Evolutionary conservation across 768 basidiomycete genomes (phyloP), one percentile per base, ranked within the genome.

Genomic region (Termitomyces sp.): DNA sequence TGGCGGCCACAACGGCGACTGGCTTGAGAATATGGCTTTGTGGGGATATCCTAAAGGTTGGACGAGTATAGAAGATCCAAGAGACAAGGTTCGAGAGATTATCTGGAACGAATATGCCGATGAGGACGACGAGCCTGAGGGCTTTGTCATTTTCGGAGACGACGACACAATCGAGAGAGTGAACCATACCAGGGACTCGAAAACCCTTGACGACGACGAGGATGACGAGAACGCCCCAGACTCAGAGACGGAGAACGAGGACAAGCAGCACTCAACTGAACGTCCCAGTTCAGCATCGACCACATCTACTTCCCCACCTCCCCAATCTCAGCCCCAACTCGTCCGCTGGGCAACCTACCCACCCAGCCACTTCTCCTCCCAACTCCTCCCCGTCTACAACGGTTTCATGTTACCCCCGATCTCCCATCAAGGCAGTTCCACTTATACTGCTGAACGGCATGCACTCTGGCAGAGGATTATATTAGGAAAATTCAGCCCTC

Each of bases 31-130:
- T 50, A 91, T 92, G 70, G 76, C 84, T 32, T 66, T 75, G 43
- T 91, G 88, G 88, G 91, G 91, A 0, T 92, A 91, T 68, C 91
- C 91, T n/a, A 80, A 78, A 14, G 91, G 91, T 0, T 92, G 89
- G 88, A 68, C 80, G 25, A 71, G 76, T 52, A 63, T 63, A 11
- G 65, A 57, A 54, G 85, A 92, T 68, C 91, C 90, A 7, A 79
- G 78, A 59, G 76, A 83, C 29, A 66, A 70, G 54, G 78, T 86
- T 55, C 74, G 74, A 60, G 70, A 71, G 42, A 76, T 79, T 32
- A 87, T 92, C 42, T 67, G 79, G 67, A 69, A 72, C 60, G 78
- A 77, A 48, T 67, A 74, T 60, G 70, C 71, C 52, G 74, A 69
- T 29, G 7, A 70, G 29, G 68, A 69, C 11, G 57, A 67, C 8